Conservation (phyloP, 768 basidiomycete species). For the Serendipita sp. region DNA sequence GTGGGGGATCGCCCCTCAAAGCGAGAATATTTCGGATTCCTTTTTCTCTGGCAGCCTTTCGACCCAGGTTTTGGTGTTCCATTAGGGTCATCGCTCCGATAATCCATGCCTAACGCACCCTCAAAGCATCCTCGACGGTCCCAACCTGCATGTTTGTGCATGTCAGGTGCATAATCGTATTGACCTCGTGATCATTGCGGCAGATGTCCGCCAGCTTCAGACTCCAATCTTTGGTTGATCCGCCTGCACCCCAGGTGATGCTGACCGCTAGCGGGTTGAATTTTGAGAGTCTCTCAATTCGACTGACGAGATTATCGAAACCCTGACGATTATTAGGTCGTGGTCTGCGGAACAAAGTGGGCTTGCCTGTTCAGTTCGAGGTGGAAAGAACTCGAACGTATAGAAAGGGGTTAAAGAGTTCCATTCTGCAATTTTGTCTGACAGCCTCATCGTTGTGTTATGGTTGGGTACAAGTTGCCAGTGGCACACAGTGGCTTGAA, state of each 20-base stretch:
- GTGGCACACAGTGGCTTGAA: no score
- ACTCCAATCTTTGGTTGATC: slow-evolving; percentile 73
- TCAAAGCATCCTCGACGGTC: slow-evolving; percentile 69
- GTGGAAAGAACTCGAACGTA: slow-evolving; percentile 95
- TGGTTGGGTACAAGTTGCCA: background rate
- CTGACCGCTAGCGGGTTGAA: slow-evolving; percentile 74
- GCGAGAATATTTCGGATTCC: slow-evolving; percentile 86
- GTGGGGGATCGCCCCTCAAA: slow-evolving; percentile 85
- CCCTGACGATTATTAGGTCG: slow-evolving; percentile 36
- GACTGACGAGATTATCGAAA: slow-evolving; percentile 76
- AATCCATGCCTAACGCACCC: slow-evolving; percentile 31
- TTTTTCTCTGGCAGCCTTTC: slow-evolving; percentile 53
- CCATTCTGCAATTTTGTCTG: slow-evolving; percentile 43
- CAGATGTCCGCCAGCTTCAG: slow-evolving; percentile 72
- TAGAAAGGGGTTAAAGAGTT: slow-evolving; percentile 50
- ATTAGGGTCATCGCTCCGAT: no score
- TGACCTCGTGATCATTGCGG: slow-evolving; percentile 57
- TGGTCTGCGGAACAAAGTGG: background rate
- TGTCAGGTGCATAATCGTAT: slow-evolving; percentile 75
- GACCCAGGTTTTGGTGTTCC: background rate
- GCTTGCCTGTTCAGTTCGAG: slow-evolving; percentile 70
- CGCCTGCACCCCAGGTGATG: slow-evolving; percentile 97
- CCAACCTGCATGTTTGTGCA: slow-evolving; percentile 94
- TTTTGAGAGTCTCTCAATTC: slow-evolving; percentile 65
- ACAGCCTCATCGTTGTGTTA: slow-evolving; percentile 44